Conservation (phyloP, 1,284 basidiomycete species). For the Thecaphora frezii region DNA sequence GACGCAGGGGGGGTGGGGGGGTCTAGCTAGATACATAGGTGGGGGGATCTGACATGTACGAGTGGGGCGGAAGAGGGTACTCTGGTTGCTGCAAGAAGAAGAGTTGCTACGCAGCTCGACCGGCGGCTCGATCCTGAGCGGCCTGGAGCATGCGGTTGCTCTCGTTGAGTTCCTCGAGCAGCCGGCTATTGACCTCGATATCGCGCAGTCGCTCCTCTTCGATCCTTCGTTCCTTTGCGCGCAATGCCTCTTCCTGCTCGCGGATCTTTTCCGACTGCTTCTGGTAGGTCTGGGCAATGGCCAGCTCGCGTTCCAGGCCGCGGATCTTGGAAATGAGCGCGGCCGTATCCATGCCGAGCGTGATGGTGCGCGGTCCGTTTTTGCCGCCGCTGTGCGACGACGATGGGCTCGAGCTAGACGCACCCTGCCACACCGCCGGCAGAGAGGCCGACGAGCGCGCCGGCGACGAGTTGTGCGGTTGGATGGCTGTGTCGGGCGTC, state of each 20-base stretch:
- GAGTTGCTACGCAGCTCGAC: no score
- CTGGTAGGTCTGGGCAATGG: slow-evolving; percentile 17
- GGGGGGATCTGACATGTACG: no score
- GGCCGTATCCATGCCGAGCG: slow-evolving; percentile 41
- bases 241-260: slow-evolving; percentile 30
- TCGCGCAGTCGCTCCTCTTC: slow-evolving; percentile 24
- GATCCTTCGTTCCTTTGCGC: slow-evolving; percentile 17
- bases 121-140: slow-evolving; percentile 6
- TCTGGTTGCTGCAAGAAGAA: no score
- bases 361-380: slow-evolving; percentile 39
- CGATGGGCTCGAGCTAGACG: no score
- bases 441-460: not conserved
- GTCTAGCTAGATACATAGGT: no score
- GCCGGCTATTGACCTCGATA: slow-evolving; percentile 27
- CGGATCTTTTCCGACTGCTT: slow-evolving; percentile 21
- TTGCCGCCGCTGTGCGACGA: not conserved
- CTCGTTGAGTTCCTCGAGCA: slow-evolving; percentile 42
- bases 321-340: slow-evolving; percentile 31
- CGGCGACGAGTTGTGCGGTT: not conserved
- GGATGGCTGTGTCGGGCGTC: not conserved
- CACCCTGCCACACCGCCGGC: no score
- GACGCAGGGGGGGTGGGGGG: no score
- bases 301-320: slow-evolving; percentile 35
- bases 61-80: no score
- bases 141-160: slow-evolving; percentile 18